A percentile compares a stretch with the other conserved stretches of the same genome.
phyloP scores from a whole-genome alignment of 2,329 filamentous ascomycete genomes.

The Monosporascus sp. region DNA sequence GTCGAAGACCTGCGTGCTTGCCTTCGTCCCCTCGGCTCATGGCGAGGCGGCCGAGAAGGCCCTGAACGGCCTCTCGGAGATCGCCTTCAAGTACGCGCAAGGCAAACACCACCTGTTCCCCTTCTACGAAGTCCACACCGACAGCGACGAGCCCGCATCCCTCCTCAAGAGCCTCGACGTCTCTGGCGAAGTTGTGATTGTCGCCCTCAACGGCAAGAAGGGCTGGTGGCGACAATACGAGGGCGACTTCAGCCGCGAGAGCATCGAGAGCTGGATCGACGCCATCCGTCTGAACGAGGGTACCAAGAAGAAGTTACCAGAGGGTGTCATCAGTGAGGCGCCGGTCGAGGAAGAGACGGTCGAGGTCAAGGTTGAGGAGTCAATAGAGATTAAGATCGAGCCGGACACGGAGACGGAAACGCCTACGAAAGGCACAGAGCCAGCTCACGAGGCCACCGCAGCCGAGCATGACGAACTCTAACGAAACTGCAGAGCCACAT shows the following conservation, averaged over 20 bases:
- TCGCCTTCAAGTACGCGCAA: conserved; percentile 70
- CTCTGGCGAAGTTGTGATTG: conserved; percentile 58
- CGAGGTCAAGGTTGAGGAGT: conserved; percentile 31
- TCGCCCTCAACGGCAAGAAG: conserved; percentile 81
- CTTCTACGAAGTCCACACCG: conserved; percentile 68
- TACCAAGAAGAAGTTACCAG: conserved; percentile 69
- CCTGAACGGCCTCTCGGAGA: conserved; percentile 61
- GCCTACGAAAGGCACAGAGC: conserved; percentile 27
- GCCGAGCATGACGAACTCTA: conserved; percentile 48
- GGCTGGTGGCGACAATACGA: conserved; percentile 79
- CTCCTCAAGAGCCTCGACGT: conserved; percentile 62
- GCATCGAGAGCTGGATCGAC: conserved; percentile 83
- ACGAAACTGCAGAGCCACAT: neutral
- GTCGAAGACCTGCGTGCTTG: conserved; percentile 78
- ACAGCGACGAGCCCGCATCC: conserved; percentile 50
- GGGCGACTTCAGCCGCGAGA: conserved; percentile 53
- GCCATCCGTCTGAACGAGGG: conserved; percentile 86
- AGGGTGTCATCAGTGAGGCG: conserved; percentile 45
- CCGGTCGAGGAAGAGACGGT: conserved; percentile 39
- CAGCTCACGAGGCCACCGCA: conserved; percentile 31
- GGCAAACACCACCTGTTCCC: conserved; percentile 71
- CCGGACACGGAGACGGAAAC: conserved; percentile 20
- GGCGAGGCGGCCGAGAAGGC: conserved; percentile 51
- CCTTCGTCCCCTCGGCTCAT: conserved; percentile 55
- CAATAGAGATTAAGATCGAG: conserved; percentile 24